A percentile compares a stretch with the other conserved stretches of the same genome.
These are phyloP conservation scores for Alternaria atra DNA, from an alignment of 2,329 filamentous ascomycete species.

Conservation along the genomic window DNA sequence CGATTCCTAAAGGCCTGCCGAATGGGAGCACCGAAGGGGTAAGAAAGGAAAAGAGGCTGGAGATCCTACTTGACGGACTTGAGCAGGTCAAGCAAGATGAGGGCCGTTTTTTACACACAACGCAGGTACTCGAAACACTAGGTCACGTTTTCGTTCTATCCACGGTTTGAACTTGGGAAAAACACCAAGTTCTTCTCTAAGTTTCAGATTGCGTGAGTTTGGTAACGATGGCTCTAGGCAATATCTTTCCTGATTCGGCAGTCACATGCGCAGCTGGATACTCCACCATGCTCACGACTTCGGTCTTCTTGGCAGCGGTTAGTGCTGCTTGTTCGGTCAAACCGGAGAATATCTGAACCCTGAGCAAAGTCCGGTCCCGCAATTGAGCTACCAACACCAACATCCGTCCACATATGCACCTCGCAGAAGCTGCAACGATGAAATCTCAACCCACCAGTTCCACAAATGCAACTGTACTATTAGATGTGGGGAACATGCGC, in stretches of 20 bases:
- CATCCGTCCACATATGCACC: background rate
- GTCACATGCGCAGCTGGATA: background rate
- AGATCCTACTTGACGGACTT: background rate
- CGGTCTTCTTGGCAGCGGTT: constrained; percentile 7
- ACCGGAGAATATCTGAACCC: background rate
- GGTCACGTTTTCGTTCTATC: background rate
- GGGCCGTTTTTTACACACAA: background rate
- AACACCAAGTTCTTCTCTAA: background rate
- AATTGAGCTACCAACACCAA: background rate
- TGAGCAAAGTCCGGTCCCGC: background rate
- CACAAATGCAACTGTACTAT: background rate
- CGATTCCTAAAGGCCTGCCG: background rate
- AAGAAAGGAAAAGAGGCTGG: background rate
- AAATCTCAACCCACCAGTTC: background rate
- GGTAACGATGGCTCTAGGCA: too few species aligned
- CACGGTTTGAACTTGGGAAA: background rate
- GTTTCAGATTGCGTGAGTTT: background rate
- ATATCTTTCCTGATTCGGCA: background rate
- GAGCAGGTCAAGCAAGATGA: background rate
- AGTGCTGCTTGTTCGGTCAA: constrained; percentile 2
- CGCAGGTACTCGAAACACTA: background rate
- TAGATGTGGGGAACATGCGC: background rate
- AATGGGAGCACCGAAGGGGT: background rate
- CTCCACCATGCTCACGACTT: background rate
- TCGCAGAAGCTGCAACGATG: background rate